phyloP scores from a whole-genome alignment of 169 alveolate genomes.

The Cytauxzoon felis region DNA sequence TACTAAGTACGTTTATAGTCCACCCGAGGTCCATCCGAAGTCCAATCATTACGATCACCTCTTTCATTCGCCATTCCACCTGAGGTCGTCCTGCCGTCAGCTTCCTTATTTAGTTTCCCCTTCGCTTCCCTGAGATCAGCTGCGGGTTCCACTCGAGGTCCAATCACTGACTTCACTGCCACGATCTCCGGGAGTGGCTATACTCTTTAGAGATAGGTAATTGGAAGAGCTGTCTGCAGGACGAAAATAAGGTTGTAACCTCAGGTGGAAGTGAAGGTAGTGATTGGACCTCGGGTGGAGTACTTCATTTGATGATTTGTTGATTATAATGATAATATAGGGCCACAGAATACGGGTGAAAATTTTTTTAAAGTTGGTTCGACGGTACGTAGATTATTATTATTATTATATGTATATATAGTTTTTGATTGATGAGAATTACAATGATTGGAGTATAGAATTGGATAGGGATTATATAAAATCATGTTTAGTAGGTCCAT shows the following conservation, averaged over 20 bases:
- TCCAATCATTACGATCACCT: no score
- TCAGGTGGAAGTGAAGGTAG: not conserved
- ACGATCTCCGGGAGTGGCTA: no score
- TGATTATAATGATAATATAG: not conserved
- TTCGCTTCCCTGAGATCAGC: no score
- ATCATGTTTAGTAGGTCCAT: not conserved
- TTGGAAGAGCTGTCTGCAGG: no score
- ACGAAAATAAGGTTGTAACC: not conserved
- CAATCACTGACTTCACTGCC: no score
- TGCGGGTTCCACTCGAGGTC: no score
- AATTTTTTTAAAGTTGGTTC: slow-evolving; percentile 52
- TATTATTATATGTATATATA: not conserved
- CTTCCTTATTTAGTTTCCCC: no score
- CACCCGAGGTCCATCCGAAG: no score
- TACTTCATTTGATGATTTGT: not conserved
- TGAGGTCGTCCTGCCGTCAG: no score
- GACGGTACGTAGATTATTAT: not conserved
- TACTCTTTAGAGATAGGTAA: no score
- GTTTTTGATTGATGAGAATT: slow-evolving; percentile 13
- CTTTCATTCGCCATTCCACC: no score
- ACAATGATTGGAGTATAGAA: slow-evolving; percentile 8
- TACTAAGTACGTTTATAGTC: slow-evolving; percentile 18
- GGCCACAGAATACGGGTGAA: slow-evolving; percentile 60
- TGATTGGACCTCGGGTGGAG: not conserved
- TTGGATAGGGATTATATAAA: slow-evolving; percentile 6